These are phyloP conservation scores for Brettanomyces custersianus DNA, from an alignment of 805 yeast species.

Conservation along the genomic window DNA sequence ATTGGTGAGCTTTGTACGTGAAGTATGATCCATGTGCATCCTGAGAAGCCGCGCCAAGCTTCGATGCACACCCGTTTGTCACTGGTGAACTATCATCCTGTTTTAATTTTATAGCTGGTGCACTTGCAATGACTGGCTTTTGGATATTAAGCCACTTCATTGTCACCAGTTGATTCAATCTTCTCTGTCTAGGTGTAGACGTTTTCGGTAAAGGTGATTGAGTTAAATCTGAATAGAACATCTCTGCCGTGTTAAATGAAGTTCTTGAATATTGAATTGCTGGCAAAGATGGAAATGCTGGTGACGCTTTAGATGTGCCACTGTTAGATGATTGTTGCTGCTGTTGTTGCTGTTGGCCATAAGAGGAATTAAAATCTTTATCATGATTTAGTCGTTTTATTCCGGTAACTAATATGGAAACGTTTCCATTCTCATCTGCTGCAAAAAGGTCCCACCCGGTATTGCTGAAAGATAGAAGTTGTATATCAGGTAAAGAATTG, in stretches of 20 bases:
- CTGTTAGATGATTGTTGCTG: neutral
- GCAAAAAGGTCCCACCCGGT: slow-evolving; percentile 77
- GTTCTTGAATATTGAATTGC: slow-evolving; percentile 32
- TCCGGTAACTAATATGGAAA: slow-evolving; percentile 48
- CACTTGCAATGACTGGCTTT: slow-evolving; percentile 50
- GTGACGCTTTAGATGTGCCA: slow-evolving; percentile 5
- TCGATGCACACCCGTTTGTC: slow-evolving; percentile 27
- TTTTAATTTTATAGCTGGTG: slow-evolving; percentile 42
- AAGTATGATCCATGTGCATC: slow-evolving; percentile 29
- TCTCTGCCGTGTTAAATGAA: slow-evolving; percentile 30
- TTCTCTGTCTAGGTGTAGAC: slow-evolving; percentile 7
- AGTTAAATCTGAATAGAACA: slow-evolving; percentile 36
- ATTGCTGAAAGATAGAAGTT: slow-evolving; percentile 62
- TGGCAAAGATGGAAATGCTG: slow-evolving; percentile 23
- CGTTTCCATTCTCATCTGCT: slow-evolving; percentile 62
- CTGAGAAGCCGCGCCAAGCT: slow-evolving; percentile 26
- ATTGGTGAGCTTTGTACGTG: slow-evolving; percentile 51
- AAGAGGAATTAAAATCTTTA: slow-evolving; percentile 9
- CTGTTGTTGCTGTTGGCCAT: slow-evolving; percentile 26
- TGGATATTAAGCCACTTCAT: slow-evolving; percentile 71
- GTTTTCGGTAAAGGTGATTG: slow-evolving; percentile 16
- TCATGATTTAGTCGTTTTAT: slow-evolving; percentile 24
- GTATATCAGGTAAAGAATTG: slow-evolving; percentile 10
- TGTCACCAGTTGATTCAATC: slow-evolving; percentile 30
- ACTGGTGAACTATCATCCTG: slow-evolving; percentile 18